Evolutionary conservation across 768 basidiomycete species (phyloP), one percentile per base, ranked within the genome.

Genomic region (Boletus pseudo-olivaceus): DNA sequence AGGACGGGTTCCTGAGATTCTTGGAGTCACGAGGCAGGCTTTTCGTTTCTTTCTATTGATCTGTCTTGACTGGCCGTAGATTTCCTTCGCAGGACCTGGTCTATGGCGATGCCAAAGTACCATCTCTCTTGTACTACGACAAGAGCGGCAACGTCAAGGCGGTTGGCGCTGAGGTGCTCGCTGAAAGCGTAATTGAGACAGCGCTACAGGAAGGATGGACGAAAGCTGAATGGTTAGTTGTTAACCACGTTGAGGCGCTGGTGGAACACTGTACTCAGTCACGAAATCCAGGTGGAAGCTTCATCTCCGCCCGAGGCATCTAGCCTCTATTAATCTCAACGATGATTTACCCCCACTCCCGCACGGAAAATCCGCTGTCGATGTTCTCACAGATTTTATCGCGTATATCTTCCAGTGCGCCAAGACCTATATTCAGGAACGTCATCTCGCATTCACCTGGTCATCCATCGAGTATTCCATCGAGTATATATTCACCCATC

Each of bases 91-190:
- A 76, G 50, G 69, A 72, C 39, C 58, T 69, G 5, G 68, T 68
- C 15, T 67, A 72, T 4, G 72, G 72, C 8, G 72, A 76, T 35
- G 73, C 72, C 7, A 80, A 78, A 53, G 74, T 79, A 4, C 77
- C 76, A 0, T 75, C 76, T 1, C 59, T 78, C 35, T 58, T 79
- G 7, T 75, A 75, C 53, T 80, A 80, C 49, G 76, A 77, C 58
- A 33, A 55, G 17, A 53, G 56, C 4, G 78, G 77, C 0, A 47
- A 47, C 1, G 60, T 73, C 9, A 64, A 56, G 35, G 78, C 76
- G 0, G 66, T 68, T 15, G 78, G 78, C 0, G 74, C 74, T 6
- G 76, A 77, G 44, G 76, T 75, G 0, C 47, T 60, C 32, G 48
- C 64, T 15, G 72, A 72, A 30, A 56, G 62, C 12, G 59, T 67